These are phyloP conservation scores for Hermanozyma aechmeae DNA, from an alignment of 805 yeast species.

Conservation along the genomic window DNA sequence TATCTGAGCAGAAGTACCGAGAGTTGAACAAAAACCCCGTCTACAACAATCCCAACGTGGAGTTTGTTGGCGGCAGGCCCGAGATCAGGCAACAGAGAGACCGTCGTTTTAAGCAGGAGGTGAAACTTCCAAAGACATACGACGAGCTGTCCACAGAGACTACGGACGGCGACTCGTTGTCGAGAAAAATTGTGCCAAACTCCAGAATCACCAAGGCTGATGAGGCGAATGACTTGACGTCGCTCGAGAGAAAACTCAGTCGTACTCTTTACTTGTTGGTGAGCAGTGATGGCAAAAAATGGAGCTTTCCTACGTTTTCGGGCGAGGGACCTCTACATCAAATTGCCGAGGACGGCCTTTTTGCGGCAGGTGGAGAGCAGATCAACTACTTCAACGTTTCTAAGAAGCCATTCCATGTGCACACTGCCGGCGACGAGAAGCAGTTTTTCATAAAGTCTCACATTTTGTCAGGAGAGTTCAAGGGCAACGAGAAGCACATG, in stretches of 20 bases:
- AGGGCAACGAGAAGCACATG: conserved; percentile 41
- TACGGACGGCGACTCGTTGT: conserved; percentile 37
- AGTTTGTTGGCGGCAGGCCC: conserved; percentile 77
- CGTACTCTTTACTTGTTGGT: conserved; percentile 73
- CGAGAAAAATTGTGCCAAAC: conserved; percentile 61
- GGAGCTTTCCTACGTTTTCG: conserved; percentile 76
- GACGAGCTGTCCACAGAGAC: conserved; percentile 15
- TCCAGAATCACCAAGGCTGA: conserved; percentile 77
- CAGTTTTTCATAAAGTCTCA: conserved; percentile 82
- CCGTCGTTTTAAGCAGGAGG: conserved; percentile 69
- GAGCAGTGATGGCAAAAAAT: conserved; percentile 33
- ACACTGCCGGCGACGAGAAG: conserved; percentile 20
- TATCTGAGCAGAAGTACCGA: conserved; percentile 73
- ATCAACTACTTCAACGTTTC: conserved; percentile 91
- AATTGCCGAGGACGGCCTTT: conserved; percentile 68
- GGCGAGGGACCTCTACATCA: conserved; percentile 48
- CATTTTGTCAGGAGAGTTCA: conserved; percentile 75
- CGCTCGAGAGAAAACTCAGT: conserved; percentile 73
- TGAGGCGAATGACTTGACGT: conserved; percentile 43
- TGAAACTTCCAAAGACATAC: conserved; percentile 64
- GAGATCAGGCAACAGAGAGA: conserved; percentile 85
- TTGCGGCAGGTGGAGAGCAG: conserved; percentile 59
- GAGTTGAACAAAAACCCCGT: conserved; percentile 72
- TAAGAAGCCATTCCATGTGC: conserved; percentile 70
- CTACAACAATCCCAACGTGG: conserved; percentile 62